Evolutionary conservation across 306 rosid genomes (phyloP).

Genomic region (Castanea sativa): DNA sequence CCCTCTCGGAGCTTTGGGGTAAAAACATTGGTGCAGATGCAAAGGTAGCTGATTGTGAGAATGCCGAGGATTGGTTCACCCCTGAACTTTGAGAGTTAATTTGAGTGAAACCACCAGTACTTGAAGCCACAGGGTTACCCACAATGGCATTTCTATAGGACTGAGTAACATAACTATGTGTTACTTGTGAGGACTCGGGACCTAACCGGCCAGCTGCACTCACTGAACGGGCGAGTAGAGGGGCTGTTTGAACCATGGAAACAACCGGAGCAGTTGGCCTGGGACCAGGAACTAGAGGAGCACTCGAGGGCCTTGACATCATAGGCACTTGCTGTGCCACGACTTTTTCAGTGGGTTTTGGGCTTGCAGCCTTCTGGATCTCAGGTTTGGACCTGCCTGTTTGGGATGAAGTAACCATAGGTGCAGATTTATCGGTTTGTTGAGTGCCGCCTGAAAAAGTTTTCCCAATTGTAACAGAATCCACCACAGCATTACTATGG

Average conservation of each 20-base stretch:
- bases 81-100: constrained; percentile 57
- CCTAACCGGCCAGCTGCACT: constrained; percentile 93
- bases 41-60: constrained; percentile 60
- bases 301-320: constrained; percentile 82
- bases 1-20: constrained; percentile 63
- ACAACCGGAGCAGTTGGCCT: constrained; percentile 75
- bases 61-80: constrained; percentile 46
- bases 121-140: constrained; percentile 61
- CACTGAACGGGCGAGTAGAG: constrained; percentile 68
- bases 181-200: constrained; percentile 75
- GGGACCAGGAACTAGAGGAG: constrained; percentile 79
- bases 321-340: constrained; percentile 45
- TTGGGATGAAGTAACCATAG: constrained; percentile 42
- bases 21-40: constrained; percentile 58
- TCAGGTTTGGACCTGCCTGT: constrained; percentile 53
- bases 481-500: constrained; percentile 38
- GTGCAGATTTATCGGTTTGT: constrained; percentile 47
- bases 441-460: constrained; percentile 41
- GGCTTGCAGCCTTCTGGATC: constrained; percentile 47
- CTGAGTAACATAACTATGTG: constrained; percentile 73
- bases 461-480: constrained; percentile 44
- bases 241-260: constrained; percentile 69
- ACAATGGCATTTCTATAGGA: constrained; percentile 92
- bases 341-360: constrained; percentile 54
- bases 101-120: constrained; percentile 51